These are phyloP conservation scores for Trichoderma citrinoviride DNA, from an alignment of 2,329 filamentous ascomycete species.

Conservation along the genomic window DNA sequence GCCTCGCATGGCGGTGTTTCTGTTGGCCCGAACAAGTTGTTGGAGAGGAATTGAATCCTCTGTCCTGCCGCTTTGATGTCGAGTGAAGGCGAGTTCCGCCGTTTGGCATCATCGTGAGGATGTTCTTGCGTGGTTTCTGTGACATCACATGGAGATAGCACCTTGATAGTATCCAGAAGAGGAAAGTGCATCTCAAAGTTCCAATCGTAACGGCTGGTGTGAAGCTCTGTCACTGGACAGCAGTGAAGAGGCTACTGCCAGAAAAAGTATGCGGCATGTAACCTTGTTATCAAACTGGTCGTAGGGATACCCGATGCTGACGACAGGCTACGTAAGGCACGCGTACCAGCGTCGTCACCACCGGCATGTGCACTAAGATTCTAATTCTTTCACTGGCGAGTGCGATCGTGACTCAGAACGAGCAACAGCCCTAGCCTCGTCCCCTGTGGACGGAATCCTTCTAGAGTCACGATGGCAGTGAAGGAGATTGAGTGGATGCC, in stretches of 20 bases:
- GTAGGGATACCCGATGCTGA: not conserved
- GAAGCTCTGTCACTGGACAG: not conserved
- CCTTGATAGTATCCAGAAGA: too few relatives aligned
- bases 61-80: not conserved
- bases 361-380: not conserved
- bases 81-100: too few relatives aligned
- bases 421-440: not conserved
- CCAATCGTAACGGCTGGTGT: too few relatives aligned
- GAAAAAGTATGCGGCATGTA: not conserved
- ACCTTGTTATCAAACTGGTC: not conserved
- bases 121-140: too few relatives aligned
- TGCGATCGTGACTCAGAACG: not conserved
- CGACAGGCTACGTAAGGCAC: constrained; percentile 5
- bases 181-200: too few relatives aligned
- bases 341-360: not conserved
- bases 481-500: not conserved
- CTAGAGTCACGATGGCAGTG: not conserved
- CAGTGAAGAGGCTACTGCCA: not conserved
- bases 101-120: too few relatives aligned
- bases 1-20: not conserved
- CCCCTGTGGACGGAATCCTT: not conserved
- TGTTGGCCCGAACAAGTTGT: not conserved
- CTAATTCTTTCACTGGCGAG: not conserved
- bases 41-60: not conserved
- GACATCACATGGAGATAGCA: too few relatives aligned